Percentiles rank a stretch among this genome's conserved stretches.
phyloP scores from a whole-genome alignment of 2,329 filamentous ascomycete genomes.

The Verticillium dahliae region DNA sequence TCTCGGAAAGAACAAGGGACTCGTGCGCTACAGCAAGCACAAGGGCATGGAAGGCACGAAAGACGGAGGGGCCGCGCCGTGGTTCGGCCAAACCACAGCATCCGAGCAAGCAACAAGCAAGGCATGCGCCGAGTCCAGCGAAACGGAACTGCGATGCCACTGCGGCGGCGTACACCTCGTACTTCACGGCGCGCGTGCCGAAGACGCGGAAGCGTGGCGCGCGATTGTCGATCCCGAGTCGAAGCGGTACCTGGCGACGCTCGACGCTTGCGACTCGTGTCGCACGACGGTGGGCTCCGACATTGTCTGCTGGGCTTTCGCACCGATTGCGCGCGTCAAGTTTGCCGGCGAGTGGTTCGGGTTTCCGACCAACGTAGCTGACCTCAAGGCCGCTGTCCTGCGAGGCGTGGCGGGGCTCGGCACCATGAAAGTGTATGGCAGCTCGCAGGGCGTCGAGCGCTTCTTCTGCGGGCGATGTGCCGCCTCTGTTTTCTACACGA shows the following conservation, averaged over 20 bases:
- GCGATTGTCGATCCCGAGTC: slow-evolving; percentile 35
- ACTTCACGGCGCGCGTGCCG: slow-evolving; percentile 22
- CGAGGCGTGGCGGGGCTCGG: slow-evolving; percentile 22
- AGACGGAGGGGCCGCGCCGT: slow-evolving; percentile 44
- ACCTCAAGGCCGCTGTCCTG: slow-evolving; percentile 27
- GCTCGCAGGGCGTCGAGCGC: slow-evolving; percentile 35
- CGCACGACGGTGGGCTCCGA: slow-evolving; percentile 33
- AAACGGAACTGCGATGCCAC: slow-evolving; percentile 33
- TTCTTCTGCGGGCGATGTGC: slow-evolving; percentile 44
- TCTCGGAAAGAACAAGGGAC: slow-evolving; percentile 21
- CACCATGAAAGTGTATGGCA: slow-evolving; percentile 34
- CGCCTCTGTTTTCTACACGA: slow-evolving; percentile 37
- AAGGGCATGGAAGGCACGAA: slow-evolving; percentile 41
- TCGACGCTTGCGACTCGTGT: slow-evolving; percentile 43
- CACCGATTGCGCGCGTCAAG: slow-evolving; percentile 28
- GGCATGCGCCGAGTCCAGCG: slow-evolving; percentile 4
- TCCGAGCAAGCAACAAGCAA: slow-evolving; percentile 5
- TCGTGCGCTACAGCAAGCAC: slow-evolving; percentile 28
- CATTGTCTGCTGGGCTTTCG: slow-evolving; percentile 38
- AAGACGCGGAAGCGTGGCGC: slow-evolving; percentile 21
- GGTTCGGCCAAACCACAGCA: slow-evolving; percentile 24
- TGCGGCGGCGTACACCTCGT: slow-evolving; percentile 38
- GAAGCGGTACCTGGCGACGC: slow-evolving; percentile 28
- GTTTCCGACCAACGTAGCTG: slow-evolving; percentile 21
- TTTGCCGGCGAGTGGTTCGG: neutral